Evolutionary conservation across 1,139 yeast genomes (phyloP), one percentile per base, ranked within the genome.

Genomic region (Yamadazyma diospyri): DNA sequence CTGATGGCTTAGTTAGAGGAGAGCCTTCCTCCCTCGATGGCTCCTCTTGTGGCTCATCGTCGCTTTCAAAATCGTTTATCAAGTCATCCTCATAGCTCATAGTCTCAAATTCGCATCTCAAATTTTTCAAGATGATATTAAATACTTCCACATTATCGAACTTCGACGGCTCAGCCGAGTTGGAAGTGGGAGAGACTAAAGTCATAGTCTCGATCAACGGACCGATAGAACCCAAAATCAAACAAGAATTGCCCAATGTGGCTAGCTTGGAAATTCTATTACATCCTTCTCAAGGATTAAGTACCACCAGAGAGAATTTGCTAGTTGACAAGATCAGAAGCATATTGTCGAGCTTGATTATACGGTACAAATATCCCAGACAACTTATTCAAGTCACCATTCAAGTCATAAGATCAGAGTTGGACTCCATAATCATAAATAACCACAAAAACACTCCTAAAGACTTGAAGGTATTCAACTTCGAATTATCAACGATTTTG

Each of bases 341-440:
- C 4, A 72, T 86, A 3, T 53, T 89, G 23, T 72, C 78, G 20
- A 68, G 81, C 5, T 67, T 78, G 6, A 72, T 92, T 2, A 64
- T 81, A 17, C 68, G 85, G n/a, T 71, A 73, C 39, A 62, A 76
- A 41, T 81, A 84, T 51, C 97, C 98, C 1, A 70, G 96, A 38
- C 88, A 87, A 45, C 67, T 88, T 32, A 78, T 92, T 23, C 97
- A 88, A 52, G 69, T 92, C 3, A 92, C 85, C 17, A 78, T 85
- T n/a, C 98, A 92, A 56, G 69, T 88, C 7, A 34, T 45, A 14
- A 31, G 32, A 5, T 27, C 40, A 10, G 47, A 42, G 29, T 32
- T 42, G 8, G 49, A 45, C 32, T 58, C 87, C 32, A 77, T 81
- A 84, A 83, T 35, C 36, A 59, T 61, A 21, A 58, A 47, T 21